Evolutionary conservation across 371 early-diverging fungal species (phyloP).

Genomic region (Ordospora pajunii): DNA sequence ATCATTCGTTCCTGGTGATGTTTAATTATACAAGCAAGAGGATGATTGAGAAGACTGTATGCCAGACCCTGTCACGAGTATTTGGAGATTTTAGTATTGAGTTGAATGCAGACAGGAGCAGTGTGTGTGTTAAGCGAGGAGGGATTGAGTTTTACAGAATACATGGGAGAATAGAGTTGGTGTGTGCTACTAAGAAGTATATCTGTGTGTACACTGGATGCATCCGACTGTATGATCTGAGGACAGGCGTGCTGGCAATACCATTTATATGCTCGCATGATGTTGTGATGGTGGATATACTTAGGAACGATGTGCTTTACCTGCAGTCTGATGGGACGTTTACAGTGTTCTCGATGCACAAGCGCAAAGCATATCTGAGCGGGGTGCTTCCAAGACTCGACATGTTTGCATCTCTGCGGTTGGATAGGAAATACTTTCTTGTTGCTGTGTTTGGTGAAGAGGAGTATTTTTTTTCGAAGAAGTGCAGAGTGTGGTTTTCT

Average conservation of each 20-base stretch:
- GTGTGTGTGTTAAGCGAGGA: constrained; percentile 25
- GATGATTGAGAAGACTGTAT: background rate
- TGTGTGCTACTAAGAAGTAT: constrained; percentile 23
- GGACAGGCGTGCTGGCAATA: constrained; percentile 43
- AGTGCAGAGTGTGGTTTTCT: constrained; percentile 26
- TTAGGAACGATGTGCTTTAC: constrained; percentile 29
- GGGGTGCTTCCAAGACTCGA: constrained; percentile 1
- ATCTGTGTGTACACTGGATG: constrained; percentile 25
- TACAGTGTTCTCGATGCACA: constrained; percentile 39
- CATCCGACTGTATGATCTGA: constrained; percentile 45
- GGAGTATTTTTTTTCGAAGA: constrained; percentile 21
- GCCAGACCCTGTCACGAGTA: background rate
- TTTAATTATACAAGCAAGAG: constrained; percentile 27
- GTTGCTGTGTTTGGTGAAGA: constrained; percentile 42
- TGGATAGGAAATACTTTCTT: constrained; percentile 50
- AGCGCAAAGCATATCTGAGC: background rate
- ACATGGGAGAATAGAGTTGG: constrained; percentile 31
- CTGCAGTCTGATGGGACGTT: constrained; percentile 30
- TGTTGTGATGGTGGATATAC: constrained; percentile 45
- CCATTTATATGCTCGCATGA: constrained; percentile 44
- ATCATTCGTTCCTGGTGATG: background rate
- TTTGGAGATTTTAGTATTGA: constrained; percentile 35
- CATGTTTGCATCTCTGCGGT: background rate
- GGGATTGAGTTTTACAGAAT: constrained; percentile 37
- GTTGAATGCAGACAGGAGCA: constrained; percentile 17